These are phyloP conservation scores for Yarrowia sp. DNA, from an alignment of 805 yeast species.

Conservation along the genomic window DNA sequence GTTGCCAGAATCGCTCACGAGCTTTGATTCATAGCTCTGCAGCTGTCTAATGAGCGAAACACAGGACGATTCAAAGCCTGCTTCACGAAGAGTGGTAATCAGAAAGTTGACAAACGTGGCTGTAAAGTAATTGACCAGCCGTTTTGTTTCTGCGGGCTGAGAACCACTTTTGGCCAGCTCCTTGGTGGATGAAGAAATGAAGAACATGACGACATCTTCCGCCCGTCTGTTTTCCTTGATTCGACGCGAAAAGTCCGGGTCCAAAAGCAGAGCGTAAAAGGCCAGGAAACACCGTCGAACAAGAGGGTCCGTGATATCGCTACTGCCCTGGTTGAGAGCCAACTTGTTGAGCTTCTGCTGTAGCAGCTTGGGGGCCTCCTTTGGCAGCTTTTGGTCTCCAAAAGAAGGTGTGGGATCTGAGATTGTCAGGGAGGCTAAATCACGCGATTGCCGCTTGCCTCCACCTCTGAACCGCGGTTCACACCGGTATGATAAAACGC, in stretches of 20 bases:
- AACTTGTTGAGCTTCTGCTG: constrained; percentile 37
- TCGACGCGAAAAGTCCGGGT: constrained; percentile 43
- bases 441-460: constrained; percentile 26
- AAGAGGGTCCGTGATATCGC: constrained; percentile 42
- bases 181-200: constrained; percentile 36
- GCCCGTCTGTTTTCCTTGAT: constrained; percentile 39
- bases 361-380: constrained; percentile 35
- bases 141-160: constrained; percentile 39
- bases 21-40: not conserved
- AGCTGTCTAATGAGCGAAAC: constrained; percentile 32
- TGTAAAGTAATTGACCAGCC: constrained; percentile 33
- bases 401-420: constrained; percentile 30
- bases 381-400: constrained; percentile 34
- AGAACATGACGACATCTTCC: constrained; percentile 38
- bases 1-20: not conserved
- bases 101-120: constrained; percentile 36
- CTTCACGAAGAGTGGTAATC: constrained; percentile 29
- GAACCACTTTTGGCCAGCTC: constrained; percentile 36
- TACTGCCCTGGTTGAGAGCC: constrained; percentile 35
- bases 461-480: constrained; percentile 23
- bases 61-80: constrained; percentile 26
- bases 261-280: constrained; percentile 58
- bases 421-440: not conserved
- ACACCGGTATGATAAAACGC: constrained; percentile 2
- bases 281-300: constrained; percentile 58